Evolutionary conservation across 2,329 filamentous ascomycete genomes (phyloP).

Genomic region (Cytospora leucostoma): DNA sequence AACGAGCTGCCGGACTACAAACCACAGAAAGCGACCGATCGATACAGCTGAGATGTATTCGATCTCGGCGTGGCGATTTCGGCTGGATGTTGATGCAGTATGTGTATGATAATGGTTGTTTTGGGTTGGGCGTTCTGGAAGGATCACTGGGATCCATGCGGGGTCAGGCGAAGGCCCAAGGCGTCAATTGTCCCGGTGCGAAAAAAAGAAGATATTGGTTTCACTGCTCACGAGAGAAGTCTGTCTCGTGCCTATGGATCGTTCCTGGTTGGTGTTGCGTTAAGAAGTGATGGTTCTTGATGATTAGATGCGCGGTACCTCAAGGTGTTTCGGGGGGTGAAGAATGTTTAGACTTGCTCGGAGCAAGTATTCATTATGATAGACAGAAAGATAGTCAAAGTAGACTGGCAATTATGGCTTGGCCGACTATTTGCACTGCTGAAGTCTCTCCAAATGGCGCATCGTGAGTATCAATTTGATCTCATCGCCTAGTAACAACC

Average conservation of each 20-base stretch:
- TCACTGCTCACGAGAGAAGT: neutral
- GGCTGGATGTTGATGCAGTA: conserved; percentile 1
- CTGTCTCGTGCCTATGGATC: neutral
- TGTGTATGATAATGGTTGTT: conserved; percentile 12
- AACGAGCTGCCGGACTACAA: conserved; percentile 83
- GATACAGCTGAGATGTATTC: conserved; percentile 34
- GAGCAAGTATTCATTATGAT: neutral
- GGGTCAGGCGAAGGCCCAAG: neutral
- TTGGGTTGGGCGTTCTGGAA: conserved; percentile 9
- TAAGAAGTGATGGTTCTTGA: neutral
- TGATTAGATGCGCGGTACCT: neutral
- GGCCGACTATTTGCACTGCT: neutral
- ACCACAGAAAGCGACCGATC: conserved; percentile 60
- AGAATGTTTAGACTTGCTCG: neutral
- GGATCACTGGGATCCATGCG: neutral
- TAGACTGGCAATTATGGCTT: neutral
- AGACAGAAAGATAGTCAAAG: neutral
- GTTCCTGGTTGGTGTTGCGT: neutral
- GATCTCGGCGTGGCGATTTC: neutral
- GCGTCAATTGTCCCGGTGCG: neutral
- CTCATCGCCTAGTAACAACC: neutral
- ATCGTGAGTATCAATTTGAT: neutral
- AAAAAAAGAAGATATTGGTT: neutral
- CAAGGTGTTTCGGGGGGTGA: neutral
- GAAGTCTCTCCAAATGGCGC: neutral